phyloP scores from a whole-genome alignment of 2,329 filamentous ascomycete genomes.

The Fusarium haematococcum region DNA sequence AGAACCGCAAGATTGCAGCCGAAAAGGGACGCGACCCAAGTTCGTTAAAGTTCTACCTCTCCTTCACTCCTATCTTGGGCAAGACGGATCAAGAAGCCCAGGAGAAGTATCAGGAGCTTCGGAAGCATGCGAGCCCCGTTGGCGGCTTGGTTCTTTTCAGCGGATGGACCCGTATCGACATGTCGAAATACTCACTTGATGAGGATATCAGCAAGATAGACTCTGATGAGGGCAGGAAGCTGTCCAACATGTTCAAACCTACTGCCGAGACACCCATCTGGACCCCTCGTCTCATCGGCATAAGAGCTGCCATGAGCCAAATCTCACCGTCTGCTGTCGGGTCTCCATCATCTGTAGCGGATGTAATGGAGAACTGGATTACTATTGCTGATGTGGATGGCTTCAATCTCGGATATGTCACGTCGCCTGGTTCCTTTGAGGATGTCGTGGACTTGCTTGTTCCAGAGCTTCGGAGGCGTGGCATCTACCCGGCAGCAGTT shows the following conservation, averaged over 20 bases:
- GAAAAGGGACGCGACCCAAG: neutral
- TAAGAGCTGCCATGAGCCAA: neutral
- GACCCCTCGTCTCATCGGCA: neutral
- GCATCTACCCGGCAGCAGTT: neutral
- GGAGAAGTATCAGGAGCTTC: neutral
- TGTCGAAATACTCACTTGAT: neutral
- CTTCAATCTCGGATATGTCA: constrained; percentile 31
- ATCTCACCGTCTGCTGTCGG: constrained; percentile 14
- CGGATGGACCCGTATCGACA: neutral
- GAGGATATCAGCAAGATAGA: neutral
- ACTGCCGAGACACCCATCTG: neutral
- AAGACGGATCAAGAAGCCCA: neutral
- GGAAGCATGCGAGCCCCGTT: neutral
- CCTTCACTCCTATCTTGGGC: neutral
- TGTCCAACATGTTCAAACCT: neutral
- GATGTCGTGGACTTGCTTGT: constrained; percentile 26
- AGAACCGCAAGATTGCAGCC: neutral
- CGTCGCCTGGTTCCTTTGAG: constrained; percentile 22
- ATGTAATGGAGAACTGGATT: constrained; percentile 30
- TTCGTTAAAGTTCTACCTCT: neutral
- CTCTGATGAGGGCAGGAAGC: neutral
- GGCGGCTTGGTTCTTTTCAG: neutral
- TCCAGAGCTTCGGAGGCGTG: neutral
- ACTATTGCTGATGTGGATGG: constrained; percentile 24
- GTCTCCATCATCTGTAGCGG: constrained; percentile 27